Evolutionary conservation across 257 asterid genomes (phyloP), one percentile per base, ranked within the genome.

Genomic region (Nicotiana benthamiana): DNA sequence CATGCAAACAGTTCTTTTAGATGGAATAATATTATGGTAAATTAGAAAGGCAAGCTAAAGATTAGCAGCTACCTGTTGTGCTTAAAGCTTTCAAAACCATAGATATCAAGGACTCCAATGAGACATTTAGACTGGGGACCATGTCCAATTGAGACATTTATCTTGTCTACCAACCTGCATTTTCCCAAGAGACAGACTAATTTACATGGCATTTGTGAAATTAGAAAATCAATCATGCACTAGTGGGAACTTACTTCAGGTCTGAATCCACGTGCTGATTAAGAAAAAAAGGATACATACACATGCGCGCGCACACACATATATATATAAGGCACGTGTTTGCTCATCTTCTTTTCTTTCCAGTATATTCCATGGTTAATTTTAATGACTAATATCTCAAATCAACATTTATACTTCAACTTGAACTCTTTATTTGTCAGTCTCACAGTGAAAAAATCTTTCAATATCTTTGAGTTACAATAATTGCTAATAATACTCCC

Each of bases 41-140:
- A 36, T 57, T 79, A 24, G 82, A 30, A 51, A 64, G 1, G 16
- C 60, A 46, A 57, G 60, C 40, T 70, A 30, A 15, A 82, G 60
- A 57, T 22, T 54, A 36, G 15, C 72, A 67, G 54, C 74, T 81
- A 93, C 99, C 99, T 95, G 87, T 95, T 95, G 87, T 93, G 90
- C 86, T 95, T 93, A 87, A 95, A 95, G 93, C 99, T 93, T 84
- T 95, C 99, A 70, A 95, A 95, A 86, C 99, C 98, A 86, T 95
- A 95, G 66, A 95, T 95, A 80, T 95, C 99, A 79, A 95, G 97
- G 75, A 95, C 98, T 83, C 99, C 99, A 84, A 95, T 95, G 82
- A 95, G 88, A 84, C 82, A 88, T 85, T 87, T 93, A 61, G 99
- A 95, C 32, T 75, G 86, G 52, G 87, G 56, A 87, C 93, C 99